phyloP scores from a whole-genome alignment of 352 stramenopile genomes.

The Halophytophthora batemanensis region DNA sequence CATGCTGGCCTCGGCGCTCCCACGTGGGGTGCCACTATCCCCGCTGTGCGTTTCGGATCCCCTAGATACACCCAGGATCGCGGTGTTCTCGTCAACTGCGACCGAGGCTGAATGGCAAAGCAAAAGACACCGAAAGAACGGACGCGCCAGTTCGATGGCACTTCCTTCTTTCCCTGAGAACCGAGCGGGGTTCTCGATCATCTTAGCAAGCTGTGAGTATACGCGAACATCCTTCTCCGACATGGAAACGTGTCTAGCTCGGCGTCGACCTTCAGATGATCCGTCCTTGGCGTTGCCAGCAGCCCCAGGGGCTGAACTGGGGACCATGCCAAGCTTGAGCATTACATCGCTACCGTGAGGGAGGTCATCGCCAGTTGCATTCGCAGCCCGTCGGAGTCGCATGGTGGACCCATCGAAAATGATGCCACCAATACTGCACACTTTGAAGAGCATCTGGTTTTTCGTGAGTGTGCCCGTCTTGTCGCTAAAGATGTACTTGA shows the following conservation, averaged over 20 bases:
- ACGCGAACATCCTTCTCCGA: conserved; percentile 68
- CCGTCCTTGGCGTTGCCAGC: conserved; percentile 10
- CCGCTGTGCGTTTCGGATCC: neutral
- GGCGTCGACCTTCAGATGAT: conserved; percentile 14
- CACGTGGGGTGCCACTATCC: conserved; percentile 10
- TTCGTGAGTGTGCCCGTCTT: conserved; percentile 99
- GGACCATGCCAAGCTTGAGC: conserved; percentile 14
- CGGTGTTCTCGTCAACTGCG: conserved; percentile 38
- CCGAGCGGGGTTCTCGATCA: conserved; percentile 54
- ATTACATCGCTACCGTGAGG: conserved; percentile 15
- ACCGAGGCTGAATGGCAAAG: conserved; percentile 80
- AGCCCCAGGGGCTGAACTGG: conserved; percentile 1
- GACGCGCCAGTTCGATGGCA: conserved; percentile 53
- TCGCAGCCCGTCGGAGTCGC: conserved; percentile 39
- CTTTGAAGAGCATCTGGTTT: conserved; percentile 98
- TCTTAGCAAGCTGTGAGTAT: conserved; percentile 65
- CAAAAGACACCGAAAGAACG: conserved; percentile 79
- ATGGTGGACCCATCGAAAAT: conserved; percentile 85
- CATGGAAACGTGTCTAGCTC: conserved; percentile 41
- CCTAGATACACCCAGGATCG: conserved; percentile 1
- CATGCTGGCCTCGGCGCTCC: conserved; percentile 6
- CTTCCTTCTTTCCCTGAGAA: conserved; percentile 50
- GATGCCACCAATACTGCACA: conserved; percentile 89
- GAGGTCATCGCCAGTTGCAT: conserved; percentile 25
- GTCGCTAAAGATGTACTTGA: conserved; percentile 99